A percentile compares a stretch with the other conserved stretches of the same genome.
Evolutionary conservation across 1,284 basidiomycete species (phyloP).

Genomic region (Gomphus sp.): DNA sequence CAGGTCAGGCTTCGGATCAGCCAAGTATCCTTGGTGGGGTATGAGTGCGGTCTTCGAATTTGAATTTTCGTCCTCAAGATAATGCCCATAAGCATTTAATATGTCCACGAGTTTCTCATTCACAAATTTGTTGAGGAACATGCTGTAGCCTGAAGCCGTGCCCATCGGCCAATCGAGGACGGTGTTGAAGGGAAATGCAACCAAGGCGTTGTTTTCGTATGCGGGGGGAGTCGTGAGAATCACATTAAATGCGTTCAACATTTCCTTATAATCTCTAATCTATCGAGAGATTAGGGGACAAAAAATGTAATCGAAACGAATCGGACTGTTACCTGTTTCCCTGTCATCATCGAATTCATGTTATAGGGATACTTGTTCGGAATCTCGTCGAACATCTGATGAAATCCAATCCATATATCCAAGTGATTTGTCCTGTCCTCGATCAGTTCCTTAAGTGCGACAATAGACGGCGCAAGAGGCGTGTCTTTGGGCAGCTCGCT

Average conservation of each 20-base stretch:
- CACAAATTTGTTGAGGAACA: slow-evolving; percentile 19
- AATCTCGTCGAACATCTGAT: slow-evolving; percentile 29
- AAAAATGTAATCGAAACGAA: neutral
- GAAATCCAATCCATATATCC: slow-evolving; percentile 30
- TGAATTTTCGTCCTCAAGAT: slow-evolving; percentile 25
- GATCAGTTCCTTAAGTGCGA: slow-evolving; percentile 31
- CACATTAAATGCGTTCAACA: slow-evolving; percentile 35
- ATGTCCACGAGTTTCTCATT: neutral
- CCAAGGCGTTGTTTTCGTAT: slow-evolving; percentile 23
- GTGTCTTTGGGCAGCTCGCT: neutral
- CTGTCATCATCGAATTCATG: slow-evolving; percentile 19
- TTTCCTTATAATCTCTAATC: slow-evolving; percentile 33
- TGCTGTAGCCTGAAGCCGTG: slow-evolving; percentile 35
- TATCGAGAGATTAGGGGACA: slow-evolving; percentile 14
- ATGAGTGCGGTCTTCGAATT: slow-evolving; percentile 36
- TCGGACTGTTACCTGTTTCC: slow-evolving; percentile 17
- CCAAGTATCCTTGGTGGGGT: slow-evolving; percentile 22
- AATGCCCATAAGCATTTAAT: neutral
- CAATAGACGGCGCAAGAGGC: slow-evolving; percentile 13
- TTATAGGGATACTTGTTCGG: slow-evolving; percentile 17
- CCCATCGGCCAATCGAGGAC: slow-evolving; percentile 41
- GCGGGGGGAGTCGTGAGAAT: slow-evolving; percentile 31
- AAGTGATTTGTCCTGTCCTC: slow-evolving; percentile 31
- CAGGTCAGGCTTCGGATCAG: slow-evolving; percentile 16
- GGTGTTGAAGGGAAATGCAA: slow-evolving; percentile 33